These are phyloP conservation scores for Flaveria linearis DNA, from an alignment of 129 eudicot species.

Conservation along the genomic window DNA sequence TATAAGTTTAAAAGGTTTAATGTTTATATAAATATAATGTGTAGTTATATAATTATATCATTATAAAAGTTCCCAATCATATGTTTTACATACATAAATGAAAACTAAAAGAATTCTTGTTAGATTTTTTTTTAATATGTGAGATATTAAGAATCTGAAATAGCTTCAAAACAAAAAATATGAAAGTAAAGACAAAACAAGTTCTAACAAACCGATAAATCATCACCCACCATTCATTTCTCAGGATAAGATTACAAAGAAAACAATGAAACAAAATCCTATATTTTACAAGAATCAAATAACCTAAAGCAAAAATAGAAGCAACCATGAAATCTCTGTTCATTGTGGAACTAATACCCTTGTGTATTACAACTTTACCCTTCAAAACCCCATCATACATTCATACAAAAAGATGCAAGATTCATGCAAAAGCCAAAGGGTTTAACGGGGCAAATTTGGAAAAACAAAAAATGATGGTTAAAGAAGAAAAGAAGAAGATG, in stretches of 20 bases:
- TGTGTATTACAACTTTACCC: slow-evolving; percentile 32
- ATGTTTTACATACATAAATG: no score
- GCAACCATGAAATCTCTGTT: not conserved
- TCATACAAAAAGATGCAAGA: slow-evolving; percentile 39
- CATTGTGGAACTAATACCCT: slow-evolving; percentile 31
- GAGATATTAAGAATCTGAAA: no score
- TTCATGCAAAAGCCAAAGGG: slow-evolving; percentile 74
- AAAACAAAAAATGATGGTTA: slow-evolving; percentile 19
- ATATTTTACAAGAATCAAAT: not conserved
- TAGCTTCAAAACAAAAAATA: no score
- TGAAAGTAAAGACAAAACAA: no score
- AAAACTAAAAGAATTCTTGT: no score
- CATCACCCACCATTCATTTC: slow-evolving; percentile 44
- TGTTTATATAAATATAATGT: no score
- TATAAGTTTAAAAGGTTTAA: no score
- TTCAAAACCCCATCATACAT: slow-evolving; percentile 27
- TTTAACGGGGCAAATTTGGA: slow-evolving; percentile 37
- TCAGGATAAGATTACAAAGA: slow-evolving; percentile 43
- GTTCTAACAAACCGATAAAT: not conserved
- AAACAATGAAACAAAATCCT: no score
- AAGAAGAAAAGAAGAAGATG: slow-evolving; percentile 25
- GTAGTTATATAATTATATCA: no score
- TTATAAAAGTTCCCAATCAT: no score
- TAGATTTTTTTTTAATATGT: no score
- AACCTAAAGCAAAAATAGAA: not conserved